Percentiles rank a stretch among this genome's conserved stretches.
Conservation (phyloP, 257 asterid genomes). For the Forsythia viridissima region DNA sequence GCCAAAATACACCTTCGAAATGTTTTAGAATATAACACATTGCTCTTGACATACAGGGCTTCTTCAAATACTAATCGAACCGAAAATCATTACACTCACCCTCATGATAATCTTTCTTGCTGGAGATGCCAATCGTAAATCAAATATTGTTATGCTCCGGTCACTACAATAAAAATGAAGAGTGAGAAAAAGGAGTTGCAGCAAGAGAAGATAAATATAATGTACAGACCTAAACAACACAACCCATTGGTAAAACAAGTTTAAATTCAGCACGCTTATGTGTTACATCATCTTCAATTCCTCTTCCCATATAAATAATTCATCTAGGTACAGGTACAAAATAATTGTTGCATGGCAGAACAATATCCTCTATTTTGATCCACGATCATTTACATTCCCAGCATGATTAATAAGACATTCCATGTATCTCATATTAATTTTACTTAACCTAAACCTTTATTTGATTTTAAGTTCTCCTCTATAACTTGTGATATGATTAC, state of each 20-base stretch:
- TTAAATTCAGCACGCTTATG: neutral
- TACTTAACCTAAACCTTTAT: neutral
- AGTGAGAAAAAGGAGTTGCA: slow-evolving; percentile 15
- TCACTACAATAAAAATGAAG: slow-evolving; percentile 58
- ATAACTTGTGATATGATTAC: neutral
- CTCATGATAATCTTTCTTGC: slow-evolving; percentile 80
- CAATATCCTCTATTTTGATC: neutral
- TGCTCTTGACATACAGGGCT: neutral
- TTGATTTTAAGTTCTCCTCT: neutral
- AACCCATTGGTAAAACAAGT: slow-evolving; percentile 7
- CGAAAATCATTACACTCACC: slow-evolving; percentile 40
- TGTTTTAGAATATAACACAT: neutral
- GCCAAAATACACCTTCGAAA: neutral
- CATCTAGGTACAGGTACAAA: neutral
- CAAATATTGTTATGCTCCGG: slow-evolving; percentile 85
- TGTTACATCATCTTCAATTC: neutral
- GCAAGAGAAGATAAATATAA: slow-evolving; percentile 15
- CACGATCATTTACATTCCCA: neutral
- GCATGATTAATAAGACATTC: neutral
- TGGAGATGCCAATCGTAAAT: slow-evolving; percentile 75
- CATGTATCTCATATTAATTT: neutral
- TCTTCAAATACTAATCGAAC: slow-evolving; percentile 7
- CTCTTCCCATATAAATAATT: neutral
- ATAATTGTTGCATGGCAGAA: neutral
- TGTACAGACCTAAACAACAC: slow-evolving; percentile 10